Evolutionary conservation across 2,329 filamentous ascomycete species (phyloP).

Genomic region (Aspergillus arachidicola): DNA sequence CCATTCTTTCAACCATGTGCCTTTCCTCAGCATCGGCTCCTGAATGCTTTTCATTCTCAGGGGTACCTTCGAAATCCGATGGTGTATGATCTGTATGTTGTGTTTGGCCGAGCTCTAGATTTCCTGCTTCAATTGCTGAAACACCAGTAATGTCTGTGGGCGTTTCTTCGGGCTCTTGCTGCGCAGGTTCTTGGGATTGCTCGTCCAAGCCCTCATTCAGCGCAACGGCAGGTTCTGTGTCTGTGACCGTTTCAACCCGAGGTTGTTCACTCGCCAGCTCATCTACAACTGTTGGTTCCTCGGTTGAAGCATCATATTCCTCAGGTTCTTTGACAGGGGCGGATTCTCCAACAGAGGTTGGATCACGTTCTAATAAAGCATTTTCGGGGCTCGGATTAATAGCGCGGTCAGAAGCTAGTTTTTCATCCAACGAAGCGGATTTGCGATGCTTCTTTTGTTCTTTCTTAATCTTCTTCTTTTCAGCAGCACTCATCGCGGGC

Average conservation of each 20-base stretch:
- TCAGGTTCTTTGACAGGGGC: not conserved
- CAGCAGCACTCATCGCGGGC: slow-evolving; percentile 22
- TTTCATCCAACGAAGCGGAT: slow-evolving; percentile 10
- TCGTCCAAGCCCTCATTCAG: not conserved
- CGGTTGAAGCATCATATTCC: not conserved
- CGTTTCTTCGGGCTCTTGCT: not conserved
- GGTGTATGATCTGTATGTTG: not conserved
- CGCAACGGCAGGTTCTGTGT: not conserved
- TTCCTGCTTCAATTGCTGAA: not conserved
- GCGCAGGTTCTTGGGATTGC: not conserved
- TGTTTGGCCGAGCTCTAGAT: not conserved
- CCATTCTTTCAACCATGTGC: not conserved
- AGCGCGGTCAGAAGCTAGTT: not conserved
- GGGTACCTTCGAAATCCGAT: not conserved
- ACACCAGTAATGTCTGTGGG: not conserved
- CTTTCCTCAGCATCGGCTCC: not conserved
- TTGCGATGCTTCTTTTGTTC: slow-evolving; percentile 26
- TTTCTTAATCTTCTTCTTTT: slow-evolving; percentile 31
- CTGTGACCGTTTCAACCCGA: not conserved
- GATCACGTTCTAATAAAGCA: not conserved
- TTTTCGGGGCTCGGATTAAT: not conserved
- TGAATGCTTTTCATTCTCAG: not conserved
- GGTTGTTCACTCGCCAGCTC: not conserved
- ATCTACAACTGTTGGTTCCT: not conserved
- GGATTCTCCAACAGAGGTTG: not conserved